Evolutionary conservation across 2,329 filamentous ascomycete species (phyloP), one percentile per base, ranked within the genome.

Genomic region (Penicillium janthinellum): DNA sequence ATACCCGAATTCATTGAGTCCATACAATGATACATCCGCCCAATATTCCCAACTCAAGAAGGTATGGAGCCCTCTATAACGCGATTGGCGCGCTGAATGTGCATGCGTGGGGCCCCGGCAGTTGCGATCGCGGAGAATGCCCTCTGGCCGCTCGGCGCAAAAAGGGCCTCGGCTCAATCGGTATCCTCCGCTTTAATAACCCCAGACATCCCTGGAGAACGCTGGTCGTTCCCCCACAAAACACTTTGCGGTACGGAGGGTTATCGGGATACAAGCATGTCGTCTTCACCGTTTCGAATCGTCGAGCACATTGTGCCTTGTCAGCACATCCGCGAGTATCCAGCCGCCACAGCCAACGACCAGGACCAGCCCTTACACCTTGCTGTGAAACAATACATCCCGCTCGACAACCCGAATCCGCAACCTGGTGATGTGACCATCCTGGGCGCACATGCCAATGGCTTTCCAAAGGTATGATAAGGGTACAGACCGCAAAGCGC

Each of bases 371-470:
- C 85, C 5, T 81, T 97, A 3, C 78, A 87, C 56, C 77, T 97
- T 5, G 86, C 88, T 8, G 84, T 97, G 55, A 97, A 96, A 80
- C 91, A 97, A 73, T 98, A 98, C 73, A 90, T 85, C 0, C 93
- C 93, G 1, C 80, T 86, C 57, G 84, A 88, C 70, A 92, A 93
- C 68, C 82, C 81, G 0, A 76, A 79, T 25, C 89, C 91, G 0
- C 82, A 86, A 63, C 84, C 86, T 1, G 90, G 91, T 37, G 91
- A 95, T 75, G 80, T 97, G 8, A 97, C 92, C 20, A 88, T 98
- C 59, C 87, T 98, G 57, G 92, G 85, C 11, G 89, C 89, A 4
- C 93, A 97, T 77, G 94, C 92, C 52, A 97, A 97, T 79, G 94
- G 89, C 11, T 96, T 97, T 67, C 90, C 91, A 11, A 98, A 97